Conservation (phyloP, 495 filamentous ascomycete genomes). For the Talaromyces stipitatus region DNA sequence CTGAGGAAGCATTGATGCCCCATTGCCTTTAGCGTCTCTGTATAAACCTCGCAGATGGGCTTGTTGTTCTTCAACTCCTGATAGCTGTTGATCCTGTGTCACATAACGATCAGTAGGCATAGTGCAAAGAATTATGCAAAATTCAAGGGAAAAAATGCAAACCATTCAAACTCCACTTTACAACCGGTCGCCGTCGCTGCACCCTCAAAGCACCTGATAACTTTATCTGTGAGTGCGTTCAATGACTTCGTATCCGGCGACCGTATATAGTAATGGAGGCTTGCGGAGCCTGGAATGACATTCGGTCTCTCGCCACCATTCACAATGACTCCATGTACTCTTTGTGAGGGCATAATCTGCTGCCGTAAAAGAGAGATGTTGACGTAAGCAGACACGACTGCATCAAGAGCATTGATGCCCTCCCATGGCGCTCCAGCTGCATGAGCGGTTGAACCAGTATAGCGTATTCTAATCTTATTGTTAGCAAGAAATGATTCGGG, state of each 20-base stretch:
- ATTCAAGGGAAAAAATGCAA: no score
- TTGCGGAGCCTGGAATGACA: constrained; percentile 47
- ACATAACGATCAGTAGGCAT: background rate
- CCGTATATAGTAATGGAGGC: constrained; percentile 50
- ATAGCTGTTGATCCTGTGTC: constrained; percentile 35
- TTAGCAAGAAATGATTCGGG: constrained; percentile 45
- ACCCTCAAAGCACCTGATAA: constrained; percentile 49
- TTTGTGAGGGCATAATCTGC: constrained; percentile 42
- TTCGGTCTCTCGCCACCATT: constrained; percentile 41
- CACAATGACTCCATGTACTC: constrained; percentile 36
- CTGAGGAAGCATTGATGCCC: constrained; percentile 33
- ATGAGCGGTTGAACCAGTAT: constrained; percentile 43
- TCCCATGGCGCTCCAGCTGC: constrained; percentile 55
- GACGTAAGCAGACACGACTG: constrained; percentile 53
- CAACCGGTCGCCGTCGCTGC: constrained; percentile 50
- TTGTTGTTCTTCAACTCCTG: constrained; percentile 44
- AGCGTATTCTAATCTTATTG: constrained; percentile 37
- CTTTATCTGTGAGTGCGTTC: constrained; percentile 38
- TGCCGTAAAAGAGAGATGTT: constrained; percentile 52
- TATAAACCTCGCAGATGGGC: constrained; percentile 42
- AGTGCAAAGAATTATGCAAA: background rate
- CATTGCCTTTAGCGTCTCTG: constrained; percentile 40
- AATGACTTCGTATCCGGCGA: constrained; percentile 34
- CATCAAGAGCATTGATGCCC: constrained; percentile 59
- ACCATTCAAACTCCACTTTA: constrained; percentile 35